Evolutionary conservation across 306 rosid genomes (phyloP), one percentile per base, ranked within the genome.

Genomic region (Erythrophleum fordii): DNA sequence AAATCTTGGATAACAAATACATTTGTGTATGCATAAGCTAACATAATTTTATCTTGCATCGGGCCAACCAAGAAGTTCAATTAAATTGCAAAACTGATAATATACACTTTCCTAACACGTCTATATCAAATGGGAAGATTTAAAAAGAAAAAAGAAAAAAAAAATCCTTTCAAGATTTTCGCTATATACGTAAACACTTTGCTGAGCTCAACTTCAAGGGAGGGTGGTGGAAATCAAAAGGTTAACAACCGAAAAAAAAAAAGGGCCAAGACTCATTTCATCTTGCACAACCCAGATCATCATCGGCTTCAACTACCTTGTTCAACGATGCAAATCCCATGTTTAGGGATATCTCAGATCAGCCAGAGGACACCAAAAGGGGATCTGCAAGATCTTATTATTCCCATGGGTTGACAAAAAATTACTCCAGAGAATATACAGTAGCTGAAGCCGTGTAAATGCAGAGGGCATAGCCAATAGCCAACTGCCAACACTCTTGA

Each of bases 11-110:
- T 29, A 84, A 61, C 82, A 70, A 76, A 87, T 87, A 84, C 88
- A 79, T 51, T 82, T 76, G 42, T 82, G 69, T 78, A 80, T 66
- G 76, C 82, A 71, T 70, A 53, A 81, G 68, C 86, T 79, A 79
- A 81, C 81, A 77, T 62, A 44, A 76, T 67, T 16, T 34, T 35
- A 83, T 80, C 81, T 70, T 77, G 69, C 42, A 77, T 53, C 74
- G 45, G 75, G 78, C 56, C 80, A 79, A 68, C 69, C 75, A 76
- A 48, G 70, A 84, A 83, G 78, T 78, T 82, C 87, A 85, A 86
- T 85, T 65, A 80, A 85, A 85, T 84, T 88, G 92, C 94, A 89
- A 92, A 95, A 89, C 89, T 86, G 92, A 85, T 92, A 83, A 90
- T 69, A 46, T 69, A 69, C 73, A 69, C 55, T 69, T 69, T 69